A percentile compares a stretch with the other conserved stretches of the same genome.
These are phyloP conservation scores for Yamadazyma sp. DNA, from an alignment of 805 yeast species.

Conservation along the genomic window DNA sequence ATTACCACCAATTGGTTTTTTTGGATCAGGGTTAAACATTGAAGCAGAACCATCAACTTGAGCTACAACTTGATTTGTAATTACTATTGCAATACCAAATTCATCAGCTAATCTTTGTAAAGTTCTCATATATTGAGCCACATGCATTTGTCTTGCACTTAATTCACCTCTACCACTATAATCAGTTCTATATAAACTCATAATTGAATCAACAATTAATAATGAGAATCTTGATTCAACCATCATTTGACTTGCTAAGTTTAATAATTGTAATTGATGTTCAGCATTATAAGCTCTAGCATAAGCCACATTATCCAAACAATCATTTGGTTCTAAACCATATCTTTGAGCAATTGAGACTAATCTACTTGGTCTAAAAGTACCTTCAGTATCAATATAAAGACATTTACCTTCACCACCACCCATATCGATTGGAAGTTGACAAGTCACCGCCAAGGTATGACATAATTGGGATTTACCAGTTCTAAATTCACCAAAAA, in stretches of 20 bases:
- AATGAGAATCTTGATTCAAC: conserved; percentile 87
- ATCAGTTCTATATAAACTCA: conserved; percentile 95
- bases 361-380: conserved; percentile 88
- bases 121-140: conserved; percentile 88
- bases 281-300: conserved; percentile 98
- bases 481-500: conserved; percentile 96
- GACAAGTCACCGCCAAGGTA: conserved; percentile 95
- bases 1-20: conserved; percentile 98
- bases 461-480: conserved; percentile 98
- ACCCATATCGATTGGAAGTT: conserved; percentile 92
- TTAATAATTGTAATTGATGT: conserved; percentile 83
- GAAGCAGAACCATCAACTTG: conserved; percentile 91
- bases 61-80: conserved; percentile 92
- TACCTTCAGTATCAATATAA: conserved; percentile 95
- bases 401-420: conserved; percentile 98
- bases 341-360: conserved; percentile 88
- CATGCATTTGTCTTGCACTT: conserved; percentile 90
- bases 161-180: conserved; percentile 94
- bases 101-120: conserved; percentile 94
- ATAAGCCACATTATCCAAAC: conserved; percentile 95
- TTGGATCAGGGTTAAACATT: conserved; percentile 90
- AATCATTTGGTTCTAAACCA: conserved; percentile 88
- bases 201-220: conserved; percentile 92
- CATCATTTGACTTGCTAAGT: conserved; percentile 95
- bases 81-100: conserved; percentile 94